Evolutionary conservation across 2,329 filamentous ascomycete species (phyloP).

Genomic region (Pleomassaria siparia): DNA sequence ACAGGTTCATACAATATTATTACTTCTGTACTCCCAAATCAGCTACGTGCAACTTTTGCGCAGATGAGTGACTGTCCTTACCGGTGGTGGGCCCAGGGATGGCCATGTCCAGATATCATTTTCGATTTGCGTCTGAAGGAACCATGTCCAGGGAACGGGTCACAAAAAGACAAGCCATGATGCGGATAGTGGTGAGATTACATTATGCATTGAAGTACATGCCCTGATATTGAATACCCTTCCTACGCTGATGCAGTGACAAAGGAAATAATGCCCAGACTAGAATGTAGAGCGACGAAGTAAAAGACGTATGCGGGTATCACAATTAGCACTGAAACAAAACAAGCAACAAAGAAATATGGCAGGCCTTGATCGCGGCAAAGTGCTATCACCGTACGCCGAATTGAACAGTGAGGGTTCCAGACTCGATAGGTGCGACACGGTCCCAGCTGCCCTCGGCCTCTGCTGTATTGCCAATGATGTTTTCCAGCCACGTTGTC

Average conservation of each 20-base stretch:
- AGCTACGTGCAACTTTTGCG: neutral
- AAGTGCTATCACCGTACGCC: slow-evolving; percentile 19
- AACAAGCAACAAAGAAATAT: slow-evolving; percentile 28
- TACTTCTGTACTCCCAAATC: neutral
- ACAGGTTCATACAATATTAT: slow-evolving; percentile 3
- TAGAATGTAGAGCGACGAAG: slow-evolving; percentile 2
- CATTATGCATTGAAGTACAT: neutral
- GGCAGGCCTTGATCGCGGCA: slow-evolving; percentile 13
- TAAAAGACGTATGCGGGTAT: slow-evolving; percentile 5
- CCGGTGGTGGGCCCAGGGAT: neutral
- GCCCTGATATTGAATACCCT: neutral
- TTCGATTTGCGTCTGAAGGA: no score
- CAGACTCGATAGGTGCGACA: slow-evolving; percentile 33
- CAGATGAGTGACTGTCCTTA: neutral
- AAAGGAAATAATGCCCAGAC: slow-evolving; percentile 5
- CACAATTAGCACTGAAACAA: slow-evolving; percentile 8
- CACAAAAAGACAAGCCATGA: neutral
- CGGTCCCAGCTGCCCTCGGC: slow-evolving; percentile 32
- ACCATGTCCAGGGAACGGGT: neutral
- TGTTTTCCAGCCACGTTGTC: slow-evolving; percentile 35
- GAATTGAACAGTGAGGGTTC: slow-evolving; percentile 42
- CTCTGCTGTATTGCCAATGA: slow-evolving; percentile 27
- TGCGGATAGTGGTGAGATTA: neutral
- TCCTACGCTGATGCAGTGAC: slow-evolving; percentile 5
- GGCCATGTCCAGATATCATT: neutral